Conservation (phyloP, 2,329 filamentous ascomycete species). For the Colletotrichum costaricense region DNA sequence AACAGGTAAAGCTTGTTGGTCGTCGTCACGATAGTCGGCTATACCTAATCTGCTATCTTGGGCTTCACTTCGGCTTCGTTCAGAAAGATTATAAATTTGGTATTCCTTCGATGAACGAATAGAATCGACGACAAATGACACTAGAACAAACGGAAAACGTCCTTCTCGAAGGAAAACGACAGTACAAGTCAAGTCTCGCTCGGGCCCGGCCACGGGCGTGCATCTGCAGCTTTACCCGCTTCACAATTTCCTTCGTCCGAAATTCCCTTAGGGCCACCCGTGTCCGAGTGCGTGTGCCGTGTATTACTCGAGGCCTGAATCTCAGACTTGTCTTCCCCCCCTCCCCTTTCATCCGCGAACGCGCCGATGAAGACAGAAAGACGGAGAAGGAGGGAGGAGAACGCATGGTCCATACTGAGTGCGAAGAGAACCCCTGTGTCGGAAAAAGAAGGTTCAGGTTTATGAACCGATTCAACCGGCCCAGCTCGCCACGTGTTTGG, state of each 20-base stretch:
- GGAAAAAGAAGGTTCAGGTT: not conserved
- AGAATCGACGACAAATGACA: not conserved
- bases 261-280: not conserved
- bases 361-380: not conserved
- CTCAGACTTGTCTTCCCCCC: not conserved
- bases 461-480: not conserved
- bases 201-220: conserved; percentile 3
- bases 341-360: not conserved
- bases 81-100: too few species aligned
- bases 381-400: not conserved
- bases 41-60: not conserved
- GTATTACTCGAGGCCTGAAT: not conserved
- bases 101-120: not conserved
- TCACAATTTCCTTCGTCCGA: conserved; percentile 14
- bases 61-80: too few species aligned
- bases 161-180: not conserved
- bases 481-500: conserved; percentile 9
- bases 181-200: conserved; percentile 7
- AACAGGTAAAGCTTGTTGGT: not conserved
- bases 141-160: not conserved
- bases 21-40: not conserved
- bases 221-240: not conserved
- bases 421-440: not conserved
- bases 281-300: not conserved
- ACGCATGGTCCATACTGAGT: conserved; percentile 5